A percentile compares a stretch with the other conserved stretches of the same genome.
phyloP scores from a whole-genome alignment of 106 monocot genomes.

The Dendrobium huoshanense region DNA sequence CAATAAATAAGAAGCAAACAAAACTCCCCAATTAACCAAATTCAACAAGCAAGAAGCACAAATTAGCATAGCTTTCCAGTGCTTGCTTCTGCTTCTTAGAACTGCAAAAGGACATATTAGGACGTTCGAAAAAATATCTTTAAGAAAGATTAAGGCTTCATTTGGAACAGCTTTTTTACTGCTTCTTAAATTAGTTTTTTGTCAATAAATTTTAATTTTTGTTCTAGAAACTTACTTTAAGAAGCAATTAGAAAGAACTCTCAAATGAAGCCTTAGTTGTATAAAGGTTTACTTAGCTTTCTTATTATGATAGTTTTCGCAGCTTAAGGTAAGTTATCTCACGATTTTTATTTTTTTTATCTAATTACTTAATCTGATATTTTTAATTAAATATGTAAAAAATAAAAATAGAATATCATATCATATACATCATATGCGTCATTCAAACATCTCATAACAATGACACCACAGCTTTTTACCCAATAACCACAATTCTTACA shows the following conservation, averaged over 20 bases:
- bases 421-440: not conserved
- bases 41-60: too few species aligned
- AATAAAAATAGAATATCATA: not conserved
- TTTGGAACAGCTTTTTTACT: too few species aligned
- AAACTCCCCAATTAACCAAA: not conserved
- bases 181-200: too few species aligned
- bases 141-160: too few species aligned
- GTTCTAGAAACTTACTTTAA: too few species aligned
- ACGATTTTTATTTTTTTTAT: not conserved
- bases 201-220: too few species aligned
- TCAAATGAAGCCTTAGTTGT: too few species aligned
- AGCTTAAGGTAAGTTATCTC: not conserved
- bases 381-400: not conserved
- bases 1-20: not conserved
- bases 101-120: too few species aligned
- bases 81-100: too few species aligned
- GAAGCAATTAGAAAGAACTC: too few species aligned
- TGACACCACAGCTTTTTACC: not conserved
- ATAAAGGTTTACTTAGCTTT: not conserved
- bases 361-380: not conserved
- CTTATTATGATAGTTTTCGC: not conserved
- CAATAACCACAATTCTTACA: not conserved
- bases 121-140: too few species aligned
- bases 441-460: not conserved
- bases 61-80: too few species aligned